Conservation (phyloP, 805 yeast genomes). For the Lachancea quebecensis region DNA sequence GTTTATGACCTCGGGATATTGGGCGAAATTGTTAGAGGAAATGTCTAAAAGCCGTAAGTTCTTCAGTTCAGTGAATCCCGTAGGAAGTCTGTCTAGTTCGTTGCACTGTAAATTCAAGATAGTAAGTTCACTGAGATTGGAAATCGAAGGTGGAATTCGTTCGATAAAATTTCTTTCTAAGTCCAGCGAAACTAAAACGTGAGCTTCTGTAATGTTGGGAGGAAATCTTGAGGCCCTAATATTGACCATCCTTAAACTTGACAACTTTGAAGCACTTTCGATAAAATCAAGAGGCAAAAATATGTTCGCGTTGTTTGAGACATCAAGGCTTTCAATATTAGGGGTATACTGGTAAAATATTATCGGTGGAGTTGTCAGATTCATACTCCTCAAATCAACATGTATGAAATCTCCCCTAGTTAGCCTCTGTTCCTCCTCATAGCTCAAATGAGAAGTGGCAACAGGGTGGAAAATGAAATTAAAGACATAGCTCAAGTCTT, state of each 20-base stretch:
- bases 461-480: slow-evolving; percentile 68
- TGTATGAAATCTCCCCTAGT: slow-evolving; percentile 53
- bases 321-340: slow-evolving; percentile 74
- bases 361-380: slow-evolving; percentile 78
- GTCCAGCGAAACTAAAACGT: slow-evolving; percentile 58
- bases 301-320: slow-evolving; percentile 81
- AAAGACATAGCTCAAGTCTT: slow-evolving; percentile 75
- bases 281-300: slow-evolving; percentile 78
- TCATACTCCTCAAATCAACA: slow-evolving; percentile 66
- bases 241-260: slow-evolving; percentile 58
- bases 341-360: slow-evolving; percentile 71
- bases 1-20: slow-evolving; percentile 60
- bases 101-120: slow-evolving; percentile 69
- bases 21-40: slow-evolving; percentile 65
- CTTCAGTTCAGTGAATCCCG: slow-evolving; percentile 47
- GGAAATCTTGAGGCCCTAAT: slow-evolving; percentile 76
- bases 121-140: slow-evolving; percentile 47
- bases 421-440: slow-evolving; percentile 64
- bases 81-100: slow-evolving; percentile 57
- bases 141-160: slow-evolving; percentile 50
- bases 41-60: slow-evolving; percentile 58
- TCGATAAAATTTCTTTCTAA: slow-evolving; percentile 73
- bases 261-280: slow-evolving; percentile 68
- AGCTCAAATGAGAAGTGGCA: slow-evolving; percentile 50
- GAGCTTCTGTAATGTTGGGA: slow-evolving; percentile 59